phyloP scores from a whole-genome alignment of 2,329 filamentous ascomycete genomes.

The Trichoderma atrobrunneum region DNA sequence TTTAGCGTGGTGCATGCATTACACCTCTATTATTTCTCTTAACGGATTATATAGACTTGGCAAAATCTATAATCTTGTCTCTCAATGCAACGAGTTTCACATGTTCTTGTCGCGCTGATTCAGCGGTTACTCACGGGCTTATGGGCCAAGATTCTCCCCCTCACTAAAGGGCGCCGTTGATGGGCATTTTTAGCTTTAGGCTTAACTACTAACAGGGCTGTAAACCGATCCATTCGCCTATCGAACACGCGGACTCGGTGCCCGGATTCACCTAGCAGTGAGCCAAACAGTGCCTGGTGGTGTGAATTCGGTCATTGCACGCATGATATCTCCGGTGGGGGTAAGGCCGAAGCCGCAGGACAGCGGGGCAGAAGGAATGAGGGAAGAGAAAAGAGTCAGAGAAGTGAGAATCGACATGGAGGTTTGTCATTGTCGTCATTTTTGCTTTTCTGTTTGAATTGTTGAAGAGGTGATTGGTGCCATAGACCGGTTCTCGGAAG shows the following conservation, averaged over 20 bases:
- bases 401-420: neutral
- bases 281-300: neutral
- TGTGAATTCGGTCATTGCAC: neutral
- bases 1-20: neutral
- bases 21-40: neutral
- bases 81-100: neutral
- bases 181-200: neutral
- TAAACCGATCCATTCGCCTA: neutral
- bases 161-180: slow-evolving; percentile 10
- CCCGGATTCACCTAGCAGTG: neutral
- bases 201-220: neutral
- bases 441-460: neutral
- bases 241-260: neutral
- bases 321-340: neutral
- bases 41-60: neutral
- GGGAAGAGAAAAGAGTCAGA: neutral
- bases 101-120: neutral
- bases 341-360: neutral
- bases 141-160: neutral
- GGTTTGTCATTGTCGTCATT: neutral
- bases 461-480: neutral
- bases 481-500: neutral
- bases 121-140: neutral
- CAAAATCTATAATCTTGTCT: neutral
- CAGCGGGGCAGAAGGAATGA: neutral